These are phyloP conservation scores for Hemisphaericaspora xylanilytica DNA, from an alignment of 1,139 yeast species.

Conservation along the genomic window DNA sequence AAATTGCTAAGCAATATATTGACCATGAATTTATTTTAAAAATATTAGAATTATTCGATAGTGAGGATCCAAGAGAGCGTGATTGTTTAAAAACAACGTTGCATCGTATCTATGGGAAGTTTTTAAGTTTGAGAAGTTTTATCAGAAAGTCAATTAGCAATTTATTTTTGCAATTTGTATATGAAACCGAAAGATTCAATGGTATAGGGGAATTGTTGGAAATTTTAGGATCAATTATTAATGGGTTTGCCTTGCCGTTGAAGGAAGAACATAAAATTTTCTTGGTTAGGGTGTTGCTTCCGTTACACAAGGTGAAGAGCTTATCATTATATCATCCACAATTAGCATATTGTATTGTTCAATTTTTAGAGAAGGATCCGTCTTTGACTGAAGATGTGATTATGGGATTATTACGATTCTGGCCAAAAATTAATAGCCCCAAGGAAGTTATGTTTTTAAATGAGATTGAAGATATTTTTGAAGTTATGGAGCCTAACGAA, in stretches of 20 bases:
- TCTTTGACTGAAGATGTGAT: constrained; percentile 89
- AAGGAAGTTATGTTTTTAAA: constrained; percentile 94
- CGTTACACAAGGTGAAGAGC: constrained; percentile 89
- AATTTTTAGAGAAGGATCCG: constrained; percentile 93
- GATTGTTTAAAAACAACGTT: constrained; percentile 92
- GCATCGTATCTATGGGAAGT: constrained; percentile 95
- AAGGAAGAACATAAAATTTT: constrained; percentile 96
- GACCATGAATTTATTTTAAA: constrained; percentile 86
- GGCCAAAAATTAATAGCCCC: constrained; percentile 97
- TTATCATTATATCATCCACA: constrained; percentile 92
- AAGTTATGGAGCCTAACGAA: constrained; percentile 92
- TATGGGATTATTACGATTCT: constrained; percentile 85
- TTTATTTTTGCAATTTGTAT: constrained; percentile 87
- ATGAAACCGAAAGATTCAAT: constrained; percentile 93
- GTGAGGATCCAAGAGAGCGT: constrained; percentile 95
- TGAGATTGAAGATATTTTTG: constrained; percentile 95
- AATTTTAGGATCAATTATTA: constrained; percentile 91
- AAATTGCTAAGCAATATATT: constrained; percentile 87
- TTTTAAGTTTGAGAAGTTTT: constrained; percentile 83
- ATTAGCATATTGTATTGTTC: constrained; percentile 94
- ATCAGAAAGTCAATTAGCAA: constrained; percentile 89
- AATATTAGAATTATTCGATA: constrained; percentile 84
- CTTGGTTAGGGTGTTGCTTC: constrained; percentile 81
- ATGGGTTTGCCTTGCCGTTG: constrained; percentile 95
- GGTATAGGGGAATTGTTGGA: constrained; percentile 95